These are phyloP conservation scores for Pholiota microspora DNA, from an alignment of 768 basidiomycete species.

Conservation along the genomic window DNA sequence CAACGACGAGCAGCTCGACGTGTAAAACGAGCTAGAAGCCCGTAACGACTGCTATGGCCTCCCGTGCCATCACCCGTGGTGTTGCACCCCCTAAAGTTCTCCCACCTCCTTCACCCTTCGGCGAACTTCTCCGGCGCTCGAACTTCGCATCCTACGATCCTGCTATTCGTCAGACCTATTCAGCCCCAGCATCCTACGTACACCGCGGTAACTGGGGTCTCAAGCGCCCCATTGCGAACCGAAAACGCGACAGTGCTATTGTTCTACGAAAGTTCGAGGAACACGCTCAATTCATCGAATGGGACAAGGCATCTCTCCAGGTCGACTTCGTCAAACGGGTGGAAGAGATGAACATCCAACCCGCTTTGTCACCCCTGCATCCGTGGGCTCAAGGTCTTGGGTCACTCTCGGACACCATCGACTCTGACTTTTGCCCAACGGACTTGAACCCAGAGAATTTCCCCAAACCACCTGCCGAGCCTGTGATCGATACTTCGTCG, in stretches of 20 bases:
- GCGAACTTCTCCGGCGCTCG: constrained; percentile 74
- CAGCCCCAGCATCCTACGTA: constrained; percentile 64
- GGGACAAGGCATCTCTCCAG: constrained; percentile 65
- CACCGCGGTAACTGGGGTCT: constrained; percentile 83
- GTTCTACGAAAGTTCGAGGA: constrained; percentile 70
- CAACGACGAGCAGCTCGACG: constrained; percentile 2
- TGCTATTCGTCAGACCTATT: constrained; percentile 73
- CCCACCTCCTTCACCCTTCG: constrained; percentile 64
- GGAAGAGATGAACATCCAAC: constrained; percentile 55
- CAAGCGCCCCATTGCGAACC: constrained; percentile 75
- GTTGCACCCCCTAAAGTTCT: constrained; percentile 18
- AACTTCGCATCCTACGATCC: constrained; percentile 83
- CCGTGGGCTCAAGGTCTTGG: constrained; percentile 43
- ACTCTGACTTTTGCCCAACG: constrained; percentile 31
- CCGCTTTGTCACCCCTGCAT: constrained; percentile 23
- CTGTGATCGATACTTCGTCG: too few relatives aligned
- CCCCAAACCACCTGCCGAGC: background rate
- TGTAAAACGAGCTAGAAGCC: too few relatives aligned
- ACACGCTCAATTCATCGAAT: constrained; percentile 73
- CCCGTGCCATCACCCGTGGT: constrained; percentile 13
- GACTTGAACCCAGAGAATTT: constrained; percentile 10
- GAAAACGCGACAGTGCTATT: constrained; percentile 62
- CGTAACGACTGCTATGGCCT: constrained; percentile 27
- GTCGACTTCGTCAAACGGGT: constrained; percentile 67
- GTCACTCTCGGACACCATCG: constrained; percentile 18